Percentiles rank a stretch among this genome's conserved stretches.
Evolutionary conservation across 768 basidiomycete genomes (phyloP).

Genomic region (Rhizopogon vulgaris): DNA sequence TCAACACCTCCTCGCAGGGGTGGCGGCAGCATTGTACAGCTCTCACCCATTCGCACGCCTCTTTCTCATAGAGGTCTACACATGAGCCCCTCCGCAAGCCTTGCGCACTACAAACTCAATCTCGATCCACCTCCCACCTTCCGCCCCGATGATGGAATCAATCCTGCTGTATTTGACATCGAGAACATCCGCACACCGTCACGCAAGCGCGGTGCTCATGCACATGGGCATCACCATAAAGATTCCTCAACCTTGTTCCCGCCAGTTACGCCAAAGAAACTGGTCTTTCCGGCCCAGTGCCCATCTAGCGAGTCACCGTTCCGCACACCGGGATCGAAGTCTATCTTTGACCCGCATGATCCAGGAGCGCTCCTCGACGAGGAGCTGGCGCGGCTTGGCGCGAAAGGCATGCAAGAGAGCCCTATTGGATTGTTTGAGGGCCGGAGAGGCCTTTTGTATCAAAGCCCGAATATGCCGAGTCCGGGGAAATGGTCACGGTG

Average conservation of each 20-base stretch:
- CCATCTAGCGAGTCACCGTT: constrained; percentile 35
- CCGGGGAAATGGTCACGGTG: constrained; percentile 48
- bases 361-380: constrained; percentile 64
- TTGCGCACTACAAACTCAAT: constrained; percentile 63
- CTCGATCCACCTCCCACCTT: constrained; percentile 53
- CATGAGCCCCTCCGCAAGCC: constrained; percentile 62
- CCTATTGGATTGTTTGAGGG: constrained; percentile 65
- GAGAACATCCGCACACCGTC: constrained; percentile 40
- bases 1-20: constrained; percentile 30
- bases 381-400: constrained; percentile 53
- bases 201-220: constrained; percentile 31
- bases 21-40: constrained; percentile 26
- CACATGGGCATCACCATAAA: constrained; percentile 5
- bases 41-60: constrained; percentile 61
- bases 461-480: constrained; percentile 62
- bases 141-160: constrained; percentile 25
- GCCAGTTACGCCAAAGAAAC: constrained; percentile 40
- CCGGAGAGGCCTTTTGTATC: constrained; percentile 54
- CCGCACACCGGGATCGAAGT: constrained; percentile 40
- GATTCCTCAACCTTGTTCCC: constrained; percentile 19
- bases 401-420: constrained; percentile 44
- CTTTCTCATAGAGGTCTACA: constrained; percentile 63
- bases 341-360: constrained; percentile 67
- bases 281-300: constrained; percentile 26
- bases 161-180: constrained; percentile 30